These are phyloP conservation scores for Fraxinus xanthoxyloides DNA, from an alignment of 305 asterid species.

Conservation along the genomic window DNA sequence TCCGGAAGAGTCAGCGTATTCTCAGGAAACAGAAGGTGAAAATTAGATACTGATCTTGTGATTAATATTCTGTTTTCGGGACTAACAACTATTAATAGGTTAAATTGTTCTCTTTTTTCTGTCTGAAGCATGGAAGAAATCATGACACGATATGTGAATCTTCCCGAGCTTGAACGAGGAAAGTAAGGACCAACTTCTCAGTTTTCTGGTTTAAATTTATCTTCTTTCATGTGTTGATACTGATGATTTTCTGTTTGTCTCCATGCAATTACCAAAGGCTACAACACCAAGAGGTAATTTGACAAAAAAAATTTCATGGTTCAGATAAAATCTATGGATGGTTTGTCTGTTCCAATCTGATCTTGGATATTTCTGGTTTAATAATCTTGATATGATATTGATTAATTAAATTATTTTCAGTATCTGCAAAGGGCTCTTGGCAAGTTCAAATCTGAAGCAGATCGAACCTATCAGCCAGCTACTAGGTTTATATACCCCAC, in stretches of 20 bases:
- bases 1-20: conserved; percentile 78
- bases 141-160: conserved; percentile 62
- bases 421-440: conserved; percentile 69
- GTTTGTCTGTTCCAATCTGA: neutral
- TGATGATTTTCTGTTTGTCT: conserved; percentile 8
- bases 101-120: neutral
- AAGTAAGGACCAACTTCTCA: conserved; percentile 38
- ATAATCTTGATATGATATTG: neutral
- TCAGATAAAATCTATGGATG: neutral
- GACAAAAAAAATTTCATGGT: neutral
- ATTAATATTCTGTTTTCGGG: neutral
- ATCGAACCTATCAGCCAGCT: conserved; percentile 38
- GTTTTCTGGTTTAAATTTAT: neutral
- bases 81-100: neutral
- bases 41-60: neutral
- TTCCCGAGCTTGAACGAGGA: conserved; percentile 86
- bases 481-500: conserved; percentile 39
- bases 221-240: neutral
- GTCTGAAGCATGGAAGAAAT: conserved; percentile 66
- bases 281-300: conserved; percentile 75
- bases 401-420: conserved; percentile 32
- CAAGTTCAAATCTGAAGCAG: conserved; percentile 69
- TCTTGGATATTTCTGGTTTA: neutral
- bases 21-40: conserved; percentile 69
- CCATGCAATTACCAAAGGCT: conserved; percentile 53